Conservation (phyloP, 2,329 filamentous ascomycete species). For the Trichoderma atroviride region DNA sequence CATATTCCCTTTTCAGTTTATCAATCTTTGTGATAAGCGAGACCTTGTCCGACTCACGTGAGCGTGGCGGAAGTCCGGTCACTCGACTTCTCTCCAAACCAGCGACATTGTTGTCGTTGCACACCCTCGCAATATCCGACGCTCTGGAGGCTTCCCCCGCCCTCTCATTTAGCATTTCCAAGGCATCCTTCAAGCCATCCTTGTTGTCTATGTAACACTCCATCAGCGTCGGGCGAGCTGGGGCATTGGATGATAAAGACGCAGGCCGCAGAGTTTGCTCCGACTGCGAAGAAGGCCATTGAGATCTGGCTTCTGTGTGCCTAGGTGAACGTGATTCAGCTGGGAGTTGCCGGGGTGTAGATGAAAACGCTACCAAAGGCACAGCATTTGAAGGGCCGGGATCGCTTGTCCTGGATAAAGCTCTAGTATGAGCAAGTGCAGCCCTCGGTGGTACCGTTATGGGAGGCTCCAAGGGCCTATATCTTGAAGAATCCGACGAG, state of each 20-base stretch:
- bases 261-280: background rate
- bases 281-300: background rate
- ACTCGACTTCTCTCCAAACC: background rate
- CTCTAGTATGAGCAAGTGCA: background rate
- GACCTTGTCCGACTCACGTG: background rate
- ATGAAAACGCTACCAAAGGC: background rate
- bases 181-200: too few species aligned
- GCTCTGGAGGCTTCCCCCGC: conserved; percentile 8
- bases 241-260: background rate
- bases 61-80: background rate
- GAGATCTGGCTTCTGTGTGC: background rate
- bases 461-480: background rate
- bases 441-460: background rate
- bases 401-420: background rate
- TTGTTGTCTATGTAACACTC: background rate
- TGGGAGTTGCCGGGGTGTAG: background rate
- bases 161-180: background rate
- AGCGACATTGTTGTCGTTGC: background rate
- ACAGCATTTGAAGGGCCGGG: background rate
- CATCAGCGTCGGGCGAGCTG: background rate
- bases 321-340: background rate
- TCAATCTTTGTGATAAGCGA: background rate
- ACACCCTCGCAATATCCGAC: background rate
- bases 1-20: background rate
- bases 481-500: background rate